These are phyloP conservation scores for Mucor racemosus DNA, from an alignment of 371 early-diverging fungal genomes.

Conservation along the genomic window DNA sequence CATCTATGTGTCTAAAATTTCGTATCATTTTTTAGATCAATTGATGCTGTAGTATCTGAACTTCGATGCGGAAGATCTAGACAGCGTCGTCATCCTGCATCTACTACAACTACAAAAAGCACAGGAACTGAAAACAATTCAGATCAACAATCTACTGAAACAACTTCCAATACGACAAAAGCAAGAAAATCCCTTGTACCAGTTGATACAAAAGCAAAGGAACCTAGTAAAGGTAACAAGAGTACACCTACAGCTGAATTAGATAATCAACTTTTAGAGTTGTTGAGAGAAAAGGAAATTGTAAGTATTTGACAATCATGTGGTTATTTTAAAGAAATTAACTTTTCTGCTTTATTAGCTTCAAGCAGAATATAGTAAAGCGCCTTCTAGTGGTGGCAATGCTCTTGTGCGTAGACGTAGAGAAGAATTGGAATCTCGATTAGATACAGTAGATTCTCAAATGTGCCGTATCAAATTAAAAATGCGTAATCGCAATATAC, in stretches of 20 bases:
- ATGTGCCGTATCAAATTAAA: slow-evolving; percentile 50
- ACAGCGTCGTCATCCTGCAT: slow-evolving; percentile 10
- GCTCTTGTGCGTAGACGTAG: slow-evolving; percentile 55
- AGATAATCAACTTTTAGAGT: slow-evolving; percentile 24
- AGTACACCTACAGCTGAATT: slow-evolving; percentile 17
- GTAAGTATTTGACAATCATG: slow-evolving; percentile 16
- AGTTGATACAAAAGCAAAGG: slow-evolving; percentile 4
- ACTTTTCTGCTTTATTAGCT: slow-evolving; percentile 18
- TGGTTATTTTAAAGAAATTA: not conserved
- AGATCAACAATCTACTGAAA: not conserved
- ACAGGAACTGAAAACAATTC: not conserved
- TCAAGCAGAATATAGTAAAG: slow-evolving; percentile 61
- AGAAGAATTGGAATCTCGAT: slow-evolving; percentile 59
- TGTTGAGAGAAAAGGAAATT: slow-evolving; percentile 33
- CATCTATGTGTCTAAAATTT: not conserved
- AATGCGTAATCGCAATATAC: slow-evolving; percentile 30
- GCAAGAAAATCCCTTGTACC: slow-evolving; percentile 11
- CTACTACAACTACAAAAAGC: not conserved
- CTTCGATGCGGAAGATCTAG: slow-evolving; percentile 17
- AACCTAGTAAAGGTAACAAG: slow-evolving; percentile 1
- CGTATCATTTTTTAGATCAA: slow-evolving; percentile 15
- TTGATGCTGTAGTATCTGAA: slow-evolving; percentile 24
- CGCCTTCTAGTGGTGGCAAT: slow-evolving; percentile 61
- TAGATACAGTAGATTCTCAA: slow-evolving; percentile 51
- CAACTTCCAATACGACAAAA: not conserved